Evolutionary conservation across 2,329 filamentous ascomycete species (phyloP), one percentile per base, ranked within the genome.

Genomic region (Cordyceps javanica): DNA sequence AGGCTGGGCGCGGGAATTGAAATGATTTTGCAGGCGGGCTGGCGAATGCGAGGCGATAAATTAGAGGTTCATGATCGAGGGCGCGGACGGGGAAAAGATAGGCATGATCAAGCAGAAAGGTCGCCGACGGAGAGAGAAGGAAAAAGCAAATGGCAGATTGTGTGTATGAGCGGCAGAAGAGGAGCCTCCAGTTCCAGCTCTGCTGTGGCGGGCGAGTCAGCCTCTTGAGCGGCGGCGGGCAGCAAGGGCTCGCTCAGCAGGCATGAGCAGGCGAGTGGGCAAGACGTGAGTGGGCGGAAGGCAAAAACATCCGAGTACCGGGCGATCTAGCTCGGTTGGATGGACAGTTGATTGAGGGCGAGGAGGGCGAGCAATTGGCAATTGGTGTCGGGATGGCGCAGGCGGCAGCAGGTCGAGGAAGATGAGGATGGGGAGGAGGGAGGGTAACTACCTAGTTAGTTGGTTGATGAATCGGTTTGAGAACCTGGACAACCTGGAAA

Each of bases 201-300:
- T 19, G 42, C 39, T 48, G 53, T 30, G 45, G 55, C 55, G 42
- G 54, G 55, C 55, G 55, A 57, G 55, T 57, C 55, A 57, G 55
- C 55, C 28, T 57, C 55, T 44, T 21, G 10, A 44, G 52, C 39
- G 32, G 26, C 21, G 46, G 21, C 28, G 51, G 28, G 51, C 51
- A 16, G 13, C 25, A 13, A 25, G 21, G 51, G 51, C 51, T 54
- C 16, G 51, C 51, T 54, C 16, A 45, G 39, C 26, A 56, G 44
- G 34, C 32, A 25, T 39, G 32, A 56, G 42, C 34, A 16, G 44
- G 23, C 7, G 13, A 32, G 28, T 2, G 34, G 30, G 39, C 19
- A 34, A 51, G 34, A 11, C 23, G 46, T n/a, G 23, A 19, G 14
- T 26, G 49, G 39, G 38, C 46, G 55, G 39, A 36, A 36, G 46